Base-by-base conservation (phyloP, 805 yeast genomes). In the Ogataea wickerhamii region DNA sequence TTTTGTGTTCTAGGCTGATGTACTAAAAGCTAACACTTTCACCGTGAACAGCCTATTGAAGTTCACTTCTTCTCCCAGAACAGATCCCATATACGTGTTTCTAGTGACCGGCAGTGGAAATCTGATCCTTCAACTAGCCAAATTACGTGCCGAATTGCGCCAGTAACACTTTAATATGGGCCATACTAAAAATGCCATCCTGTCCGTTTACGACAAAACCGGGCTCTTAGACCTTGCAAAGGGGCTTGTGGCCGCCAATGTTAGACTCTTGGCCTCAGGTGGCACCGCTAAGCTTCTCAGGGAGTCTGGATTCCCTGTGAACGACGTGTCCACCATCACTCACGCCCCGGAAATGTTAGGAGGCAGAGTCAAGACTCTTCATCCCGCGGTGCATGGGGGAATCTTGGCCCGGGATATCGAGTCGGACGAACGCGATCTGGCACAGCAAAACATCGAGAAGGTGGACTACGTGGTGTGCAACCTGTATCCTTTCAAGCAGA, bases 341-440 rank as follows among this genome's bases (percentile, higher is more conserved):
- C 96, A 93, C 60, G 98, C 98, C 28, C 98, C 98, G 37, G 98
- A 93, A 68, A 93, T 93, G 96, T 74, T 93, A 52, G 96, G 97
- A 47, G 98, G 98, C 49, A 79, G 98, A 68, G 98, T 93, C 54
- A 93, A 93, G 73, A 93, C 98, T 43, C 74, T 93, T 55, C 98
- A 93, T 64, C 98, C 98, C 28, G 98, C 98, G 21, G 96, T 93
- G 45, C 98, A 93, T 64, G 98, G 96, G 55, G 95, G 95, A 64
- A 93, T 93, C 56, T 76, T 93, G 52, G 98, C 98, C 36, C 80
- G 98, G 71, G 78, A 93, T 68, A 75, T 87, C 63, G 95, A 85
- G 53, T 72, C 84, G 48, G 98, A 93, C 67, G 94, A 88, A 67
- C 69, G 78, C 54, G 98, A 93, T 63, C 78, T 93, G 60, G 74